Percentiles rank a stretch among this genome's conserved stretches.
These are phyloP conservation scores for Globisporangium echinulatum DNA, from an alignment of 352 stramenopile species.

Conservation along the genomic window DNA sequence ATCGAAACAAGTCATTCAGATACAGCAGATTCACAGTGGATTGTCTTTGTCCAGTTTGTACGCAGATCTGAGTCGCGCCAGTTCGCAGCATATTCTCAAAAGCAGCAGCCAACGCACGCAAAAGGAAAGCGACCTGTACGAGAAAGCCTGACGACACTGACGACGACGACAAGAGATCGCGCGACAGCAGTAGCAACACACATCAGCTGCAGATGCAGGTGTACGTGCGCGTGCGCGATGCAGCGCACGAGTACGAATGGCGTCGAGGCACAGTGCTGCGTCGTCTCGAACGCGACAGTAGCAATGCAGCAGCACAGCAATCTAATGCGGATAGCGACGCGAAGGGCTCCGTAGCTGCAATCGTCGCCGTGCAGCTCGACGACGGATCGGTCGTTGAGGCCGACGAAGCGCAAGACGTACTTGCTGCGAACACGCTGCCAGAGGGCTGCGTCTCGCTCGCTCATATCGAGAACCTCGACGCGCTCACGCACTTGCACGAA, in stretches of 20 bases:
- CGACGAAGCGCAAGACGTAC: slow-evolving; percentile 51
- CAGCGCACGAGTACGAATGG: slow-evolving; percentile 40
- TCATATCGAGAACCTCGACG: slow-evolving; percentile 63
- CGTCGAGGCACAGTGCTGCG: slow-evolving; percentile 30
- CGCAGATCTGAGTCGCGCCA: no score
- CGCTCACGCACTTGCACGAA: slow-evolving; percentile 74
- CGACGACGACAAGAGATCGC: not conserved
- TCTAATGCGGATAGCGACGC: not conserved
- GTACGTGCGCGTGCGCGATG: slow-evolving; percentile 42
- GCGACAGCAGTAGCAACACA: not conserved
- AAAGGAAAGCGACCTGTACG: not conserved
- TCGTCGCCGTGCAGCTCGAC: slow-evolving; percentile 35
- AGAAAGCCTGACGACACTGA: not conserved
- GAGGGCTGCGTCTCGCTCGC: slow-evolving; percentile 26
- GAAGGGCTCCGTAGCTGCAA: not conserved
- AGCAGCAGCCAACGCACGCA: not conserved
- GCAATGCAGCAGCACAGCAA: slow-evolving; percentile 1
- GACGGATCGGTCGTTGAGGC: slow-evolving; percentile 27
- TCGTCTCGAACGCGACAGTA: slow-evolving; percentile 13
- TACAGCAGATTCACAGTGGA: no score
- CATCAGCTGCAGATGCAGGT: slow-evolving; percentile 32
- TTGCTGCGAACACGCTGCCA: slow-evolving; percentile 40
- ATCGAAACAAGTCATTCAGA: no score
- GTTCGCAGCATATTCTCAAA: no score
- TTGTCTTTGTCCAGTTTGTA: no score